Base-by-base conservation (phyloP, 2,329 filamentous ascomycete species). In the Triangularia verruculosa region DNA sequence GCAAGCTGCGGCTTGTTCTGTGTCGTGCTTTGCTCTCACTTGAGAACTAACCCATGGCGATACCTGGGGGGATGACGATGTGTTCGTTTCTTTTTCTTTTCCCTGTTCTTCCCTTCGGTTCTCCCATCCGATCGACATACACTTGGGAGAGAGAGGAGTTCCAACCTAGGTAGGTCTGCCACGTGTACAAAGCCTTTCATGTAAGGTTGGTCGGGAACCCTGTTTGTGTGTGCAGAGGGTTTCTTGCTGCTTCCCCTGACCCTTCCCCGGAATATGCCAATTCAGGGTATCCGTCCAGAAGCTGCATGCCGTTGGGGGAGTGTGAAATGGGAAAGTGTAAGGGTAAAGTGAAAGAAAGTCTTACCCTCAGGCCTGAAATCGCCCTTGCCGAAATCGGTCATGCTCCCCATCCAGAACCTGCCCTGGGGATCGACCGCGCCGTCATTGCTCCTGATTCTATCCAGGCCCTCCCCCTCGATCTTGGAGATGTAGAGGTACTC, bases 391-490 rank as follows among this genome's bases (percentile, higher is more conserved):
- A 86, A 85, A 72, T 96, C 92, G 67, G 92, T 95, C 91, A 97
- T 96, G 66, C 86, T 86, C 7, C 92, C 92, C 5, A 93, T 82
- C 90, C 92, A 96, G 78, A 94, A 95, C 32, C 92, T 82, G 30
- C 93, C 93, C 66, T 88, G 83, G 25, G 87, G 88, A 73, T 97
- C 93, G 59, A 91, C 87, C 4, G 87, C 89, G 55, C 93, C 93
- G 73, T 97, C 93, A 73, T 97, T 97, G 75, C 89, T 83, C 62
- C 86, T 79, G 74, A 91, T 80, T 22, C 87, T 78, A 74, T 83
- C 78, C 67, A 80, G 11, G 67, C 30, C 71, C 57, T 47, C 78
- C 75, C 20, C 25, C 66, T 74, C 71, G 70, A 85, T 86, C 64
- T 75, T 79, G 66, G 77, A 74, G 63, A 88, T 68, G 66, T 88